These are phyloP conservation scores for Xylaria sp. DNA, from an alignment of 2,329 filamentous ascomycete genomes.

Conservation along the genomic window DNA sequence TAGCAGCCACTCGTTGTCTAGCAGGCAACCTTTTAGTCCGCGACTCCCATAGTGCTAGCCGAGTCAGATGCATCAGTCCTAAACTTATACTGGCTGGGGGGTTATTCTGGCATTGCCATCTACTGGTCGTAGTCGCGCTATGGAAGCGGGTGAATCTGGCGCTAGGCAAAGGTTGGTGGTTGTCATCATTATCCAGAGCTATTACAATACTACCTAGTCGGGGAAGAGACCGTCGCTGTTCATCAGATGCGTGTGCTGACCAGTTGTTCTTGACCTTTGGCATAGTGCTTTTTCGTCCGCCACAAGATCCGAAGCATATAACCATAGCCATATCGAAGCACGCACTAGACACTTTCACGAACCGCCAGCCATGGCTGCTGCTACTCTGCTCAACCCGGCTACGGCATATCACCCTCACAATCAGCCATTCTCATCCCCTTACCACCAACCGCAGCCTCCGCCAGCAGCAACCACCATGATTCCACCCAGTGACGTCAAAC, in stretches of 20 bases:
- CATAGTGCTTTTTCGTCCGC: constrained; percentile 48
- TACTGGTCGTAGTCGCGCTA: constrained; percentile 49
- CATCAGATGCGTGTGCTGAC: constrained; percentile 40
- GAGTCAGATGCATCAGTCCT: constrained; percentile 50
- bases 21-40: constrained; percentile 32
- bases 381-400: constrained; percentile 49
- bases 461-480: constrained; percentile 45
- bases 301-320: constrained; percentile 46
- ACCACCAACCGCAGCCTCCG: constrained; percentile 45
- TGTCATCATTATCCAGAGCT: constrained; percentile 38
- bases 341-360: constrained; percentile 43
- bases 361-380: constrained; percentile 48
- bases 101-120: constrained; percentile 46
- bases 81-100: constrained; percentile 46
- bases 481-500: constrained; percentile 44
- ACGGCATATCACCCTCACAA: constrained; percentile 48
- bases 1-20: constrained; percentile 30
- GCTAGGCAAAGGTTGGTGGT: constrained; percentile 51
- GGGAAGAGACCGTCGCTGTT: constrained; percentile 14
- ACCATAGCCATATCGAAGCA: constrained; percentile 42
- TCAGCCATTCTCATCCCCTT: constrained; percentile 42
- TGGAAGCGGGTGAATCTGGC: constrained; percentile 52
- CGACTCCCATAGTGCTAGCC: constrained; percentile 35
- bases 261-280: constrained; percentile 36
- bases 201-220: constrained; percentile 27